Percentiles rank a stretch among this genome's conserved stretches.
Evolutionary conservation across 306 rosid genomes (phyloP).

Genomic region (Begonia fuchsioides): DNA sequence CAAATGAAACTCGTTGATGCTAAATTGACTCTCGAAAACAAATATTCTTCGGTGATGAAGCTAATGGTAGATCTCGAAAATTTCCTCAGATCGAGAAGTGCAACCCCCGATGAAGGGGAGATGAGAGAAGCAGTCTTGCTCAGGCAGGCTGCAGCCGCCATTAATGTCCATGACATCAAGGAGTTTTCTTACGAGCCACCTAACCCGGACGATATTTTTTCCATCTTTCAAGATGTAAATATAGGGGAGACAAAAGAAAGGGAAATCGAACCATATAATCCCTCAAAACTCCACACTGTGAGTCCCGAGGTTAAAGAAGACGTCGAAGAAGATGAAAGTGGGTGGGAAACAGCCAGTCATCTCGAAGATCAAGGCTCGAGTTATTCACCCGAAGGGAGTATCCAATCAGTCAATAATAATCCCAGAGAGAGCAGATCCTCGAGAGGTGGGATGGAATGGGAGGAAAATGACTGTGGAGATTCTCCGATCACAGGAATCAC

Average conservation of each 20-base stretch:
- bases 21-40: conserved; percentile 37
- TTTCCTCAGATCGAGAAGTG: conserved; percentile 26
- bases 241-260: conserved; percentile 7
- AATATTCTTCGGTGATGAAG: conserved; percentile 30
- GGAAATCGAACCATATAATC: conserved; percentile 11
- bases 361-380: conserved; percentile 7
- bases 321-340: background rate
- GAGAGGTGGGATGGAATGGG: too few relatives aligned
- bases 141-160: conserved; percentile 17
- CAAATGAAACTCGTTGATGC: conserved; percentile 68
- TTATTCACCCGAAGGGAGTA: conserved; percentile 7
- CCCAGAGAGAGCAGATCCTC: too few relatives aligned
- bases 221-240: conserved; percentile 18
- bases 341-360: background rate
- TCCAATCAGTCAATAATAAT: background rate
- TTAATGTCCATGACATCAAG: conserved; percentile 17
- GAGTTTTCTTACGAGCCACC: conserved; percentile 20
- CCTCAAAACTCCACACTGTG: conserved; percentile 6
- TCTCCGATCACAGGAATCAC: conserved; percentile 2
- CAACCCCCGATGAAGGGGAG: conserved; percentile 16
- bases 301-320: conserved; percentile 6
- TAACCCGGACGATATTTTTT: conserved; percentile 13
- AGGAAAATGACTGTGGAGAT: too few relatives aligned
- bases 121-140: conserved; percentile 28
- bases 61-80: conserved; percentile 23